These are phyloP conservation scores for Juncus effusus DNA, from an alignment of 176 grass and related monocot species.

Conservation along the genomic window DNA sequence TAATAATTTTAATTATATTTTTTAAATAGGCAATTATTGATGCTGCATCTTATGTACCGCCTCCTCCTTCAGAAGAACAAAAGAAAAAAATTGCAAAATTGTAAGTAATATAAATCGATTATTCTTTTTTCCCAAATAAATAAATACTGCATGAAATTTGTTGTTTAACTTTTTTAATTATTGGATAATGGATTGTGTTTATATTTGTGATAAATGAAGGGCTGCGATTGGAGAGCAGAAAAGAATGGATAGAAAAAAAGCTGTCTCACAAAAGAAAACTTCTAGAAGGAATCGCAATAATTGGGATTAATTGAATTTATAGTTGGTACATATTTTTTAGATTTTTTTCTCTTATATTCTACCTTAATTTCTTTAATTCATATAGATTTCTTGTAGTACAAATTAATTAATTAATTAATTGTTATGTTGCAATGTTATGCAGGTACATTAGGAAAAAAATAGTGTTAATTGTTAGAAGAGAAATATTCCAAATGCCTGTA, in stretches of 20 bases:
- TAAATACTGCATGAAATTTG: background rate
- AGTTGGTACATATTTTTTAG: background rate
- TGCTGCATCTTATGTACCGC: slow-evolving; percentile 92
- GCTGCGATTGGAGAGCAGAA: slow-evolving; percentile 75
- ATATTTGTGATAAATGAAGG: slow-evolving; percentile 34
- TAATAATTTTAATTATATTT: slow-evolving; percentile 13
- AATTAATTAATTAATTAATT: too few species aligned
- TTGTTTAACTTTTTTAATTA: background rate
- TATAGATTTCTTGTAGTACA: too few species aligned
- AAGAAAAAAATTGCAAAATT: slow-evolving; percentile 96
- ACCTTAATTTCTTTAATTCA: too few species aligned
- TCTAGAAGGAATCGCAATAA: slow-evolving; percentile 56
- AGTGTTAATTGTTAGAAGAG: too few species aligned
- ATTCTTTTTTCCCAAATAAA: slow-evolving; percentile 21
- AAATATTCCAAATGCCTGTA: too few species aligned
- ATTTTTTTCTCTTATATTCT: background rate
- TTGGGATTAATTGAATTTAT: slow-evolving; percentile 54
- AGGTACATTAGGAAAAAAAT: too few species aligned
- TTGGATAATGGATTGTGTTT: slow-evolving; percentile 10
- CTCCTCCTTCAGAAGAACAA: slow-evolving; percentile 84
- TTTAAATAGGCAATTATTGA: slow-evolving; percentile 68
- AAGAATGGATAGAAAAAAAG: slow-evolving; percentile 86
- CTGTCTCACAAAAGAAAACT: slow-evolving; percentile 76
- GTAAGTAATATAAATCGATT: slow-evolving; percentile 38
- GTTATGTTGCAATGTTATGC: too few species aligned